Percentiles rank a stretch among this genome's conserved stretches.
Conservation (phyloP, 2,329 filamentous ascomycete species). For the Eutypa lata region DNA sequence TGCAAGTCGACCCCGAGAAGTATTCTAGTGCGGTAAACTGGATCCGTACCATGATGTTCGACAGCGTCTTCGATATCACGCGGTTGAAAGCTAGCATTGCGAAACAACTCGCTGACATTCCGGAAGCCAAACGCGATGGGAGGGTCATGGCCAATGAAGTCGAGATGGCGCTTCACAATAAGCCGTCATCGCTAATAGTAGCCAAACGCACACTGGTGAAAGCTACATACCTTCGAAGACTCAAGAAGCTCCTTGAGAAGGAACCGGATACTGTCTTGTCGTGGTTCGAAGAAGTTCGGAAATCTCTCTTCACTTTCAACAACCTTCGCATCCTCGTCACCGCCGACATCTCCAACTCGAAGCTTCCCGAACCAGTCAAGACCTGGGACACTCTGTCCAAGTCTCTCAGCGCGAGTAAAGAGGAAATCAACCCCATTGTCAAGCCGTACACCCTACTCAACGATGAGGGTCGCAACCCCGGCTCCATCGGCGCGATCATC, state of each 20-base stretch:
- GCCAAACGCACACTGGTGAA: slow-evolving; percentile 82
- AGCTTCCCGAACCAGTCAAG: slow-evolving; percentile 70
- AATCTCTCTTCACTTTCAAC: slow-evolving; percentile 73
- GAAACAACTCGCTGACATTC: slow-evolving; percentile 87
- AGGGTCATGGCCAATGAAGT: slow-evolving; percentile 62
- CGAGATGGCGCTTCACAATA: slow-evolving; percentile 76
- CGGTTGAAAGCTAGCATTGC: slow-evolving; percentile 63
- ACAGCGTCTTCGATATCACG: slow-evolving; percentile 78
- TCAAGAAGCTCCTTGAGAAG: slow-evolving; percentile 76
- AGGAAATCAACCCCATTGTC: slow-evolving; percentile 66
- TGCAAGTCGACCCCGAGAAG: slow-evolving; percentile 85
- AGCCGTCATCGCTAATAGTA: slow-evolving; percentile 71
- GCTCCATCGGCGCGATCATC: slow-evolving; percentile 70
- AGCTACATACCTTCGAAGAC: slow-evolving; percentile 79
- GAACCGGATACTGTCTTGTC: slow-evolving; percentile 72
- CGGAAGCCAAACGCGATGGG: slow-evolving; percentile 86
- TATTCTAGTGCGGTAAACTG: slow-evolving; percentile 79
- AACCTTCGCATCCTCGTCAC: slow-evolving; percentile 86
- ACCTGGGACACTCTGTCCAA: slow-evolving; percentile 69
- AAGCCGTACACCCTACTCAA: slow-evolving; percentile 70
- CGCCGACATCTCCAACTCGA: slow-evolving; percentile 64
- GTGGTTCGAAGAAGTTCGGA: slow-evolving; percentile 74
- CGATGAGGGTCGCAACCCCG: slow-evolving; percentile 69
- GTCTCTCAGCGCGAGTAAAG: slow-evolving; percentile 43
- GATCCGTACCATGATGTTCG: slow-evolving; percentile 82